Evolutionary conservation across 176 grass and related monocot species (phyloP).

Genomic region (Cocos nucifera): DNA sequence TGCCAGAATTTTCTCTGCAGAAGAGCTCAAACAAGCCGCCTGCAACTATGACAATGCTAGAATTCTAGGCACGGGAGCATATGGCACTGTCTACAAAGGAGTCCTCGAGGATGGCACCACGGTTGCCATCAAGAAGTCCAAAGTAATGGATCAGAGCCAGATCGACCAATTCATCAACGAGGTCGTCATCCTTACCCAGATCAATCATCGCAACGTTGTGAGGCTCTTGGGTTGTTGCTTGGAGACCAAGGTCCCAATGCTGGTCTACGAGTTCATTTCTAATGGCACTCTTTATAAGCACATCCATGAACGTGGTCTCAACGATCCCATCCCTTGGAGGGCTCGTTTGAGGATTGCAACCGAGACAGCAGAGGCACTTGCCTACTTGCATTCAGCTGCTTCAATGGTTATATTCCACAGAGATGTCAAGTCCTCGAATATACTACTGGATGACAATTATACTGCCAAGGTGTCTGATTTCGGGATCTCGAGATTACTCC

Average conservation of each 20-base stretch:
- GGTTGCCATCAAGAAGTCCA: background rate
- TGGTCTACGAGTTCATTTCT: slow-evolving; percentile 1
- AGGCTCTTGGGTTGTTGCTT: background rate
- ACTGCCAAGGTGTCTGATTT: slow-evolving; percentile 4
- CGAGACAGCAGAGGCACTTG: background rate
- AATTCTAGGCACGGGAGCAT: background rate
- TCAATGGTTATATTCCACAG: slow-evolving; percentile 3
- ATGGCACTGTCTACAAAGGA: background rate
- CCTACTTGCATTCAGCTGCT: background rate
- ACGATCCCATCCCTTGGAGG: background rate
- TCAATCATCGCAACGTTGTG: background rate
- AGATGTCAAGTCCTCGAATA: slow-evolving; percentile 3
- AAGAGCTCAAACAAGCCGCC: background rate
- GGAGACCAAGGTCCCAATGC: no score
- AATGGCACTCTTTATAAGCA: slow-evolving; percentile 3
- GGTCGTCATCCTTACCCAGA: slow-evolving; percentile 1
- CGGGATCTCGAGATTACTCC: background rate
- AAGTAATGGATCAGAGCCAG: background rate
- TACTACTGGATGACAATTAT: slow-evolving; percentile 1
- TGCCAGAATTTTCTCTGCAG: background rate
- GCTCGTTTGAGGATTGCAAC: background rate
- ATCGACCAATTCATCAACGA: slow-evolving; percentile 1
- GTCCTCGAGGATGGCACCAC: background rate
- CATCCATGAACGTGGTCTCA: background rate
- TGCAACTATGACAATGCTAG: background rate